These are phyloP conservation scores for Talaromyces albobiverticillius DNA, from an alignment of 2,329 filamentous ascomycete genomes.

Conservation along the genomic window DNA sequence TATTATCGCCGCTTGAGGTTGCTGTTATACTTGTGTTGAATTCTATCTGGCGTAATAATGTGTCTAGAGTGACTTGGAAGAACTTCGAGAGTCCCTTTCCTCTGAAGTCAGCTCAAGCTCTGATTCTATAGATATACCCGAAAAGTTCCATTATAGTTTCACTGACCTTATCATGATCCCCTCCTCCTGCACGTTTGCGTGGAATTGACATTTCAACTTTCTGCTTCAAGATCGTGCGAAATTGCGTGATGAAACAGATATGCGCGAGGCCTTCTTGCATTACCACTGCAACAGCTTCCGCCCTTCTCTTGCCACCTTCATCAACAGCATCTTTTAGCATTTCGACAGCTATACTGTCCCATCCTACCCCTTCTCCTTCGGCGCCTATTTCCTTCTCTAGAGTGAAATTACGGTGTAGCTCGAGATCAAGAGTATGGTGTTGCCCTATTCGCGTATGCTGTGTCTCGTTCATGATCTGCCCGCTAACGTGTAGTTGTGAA, in stretches of 20 bases:
- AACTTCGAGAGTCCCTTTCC: constrained; percentile 69
- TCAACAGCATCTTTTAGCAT: constrained; percentile 76
- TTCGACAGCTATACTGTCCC: constrained; percentile 84
- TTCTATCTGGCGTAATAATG: constrained; percentile 74
- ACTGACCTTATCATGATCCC: constrained; percentile 48
- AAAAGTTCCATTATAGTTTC: background rate
- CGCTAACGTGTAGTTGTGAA: constrained; percentile 66
- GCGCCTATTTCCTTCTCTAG: constrained; percentile 70
- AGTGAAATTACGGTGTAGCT: constrained; percentile 82
- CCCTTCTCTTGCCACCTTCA: constrained; percentile 65
- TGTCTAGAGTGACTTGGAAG: constrained; percentile 72
- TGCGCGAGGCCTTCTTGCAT: constrained; percentile 72
- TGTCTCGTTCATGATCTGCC: constrained; percentile 64
- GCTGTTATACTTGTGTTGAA: constrained; percentile 51
- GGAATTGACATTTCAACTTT: constrained; percentile 48
- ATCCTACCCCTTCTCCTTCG: constrained; percentile 54
- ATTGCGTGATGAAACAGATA: constrained; percentile 51
- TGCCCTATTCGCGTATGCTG: constrained; percentile 65
- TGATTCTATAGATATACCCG: background rate
- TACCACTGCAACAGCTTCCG: constrained; percentile 82
- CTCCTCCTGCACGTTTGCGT: constrained; percentile 45
- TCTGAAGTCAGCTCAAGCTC: background rate
- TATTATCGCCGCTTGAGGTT: constrained; percentile 23
- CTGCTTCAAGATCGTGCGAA: constrained; percentile 49
- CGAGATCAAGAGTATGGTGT: constrained; percentile 75